Base-by-base conservation (phyloP, 2,329 filamentous ascomycete genomes). In the Calonectria leucothoes region DNA sequence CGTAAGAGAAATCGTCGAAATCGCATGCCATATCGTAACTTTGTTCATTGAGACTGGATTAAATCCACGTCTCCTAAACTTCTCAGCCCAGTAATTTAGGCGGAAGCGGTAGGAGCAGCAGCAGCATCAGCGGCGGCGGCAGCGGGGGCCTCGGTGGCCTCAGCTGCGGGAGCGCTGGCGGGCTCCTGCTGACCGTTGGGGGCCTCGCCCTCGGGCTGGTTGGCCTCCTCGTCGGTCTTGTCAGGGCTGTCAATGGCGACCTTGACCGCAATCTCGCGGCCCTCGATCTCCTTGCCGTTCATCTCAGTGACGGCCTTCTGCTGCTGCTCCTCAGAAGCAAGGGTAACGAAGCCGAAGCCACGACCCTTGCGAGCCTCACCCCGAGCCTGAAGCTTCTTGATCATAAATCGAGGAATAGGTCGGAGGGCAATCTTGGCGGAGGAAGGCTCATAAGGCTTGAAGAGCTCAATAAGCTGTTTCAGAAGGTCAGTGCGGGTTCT, bases 271-370 rank as follows among this genome's bases (percentile, higher is more conserved):
- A 99, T 99, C 90, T 98, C 96, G 83, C 97, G 96, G 78, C 96
- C 97, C 87, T 98, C 97, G 80, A 99, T 97, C 86, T 98, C 95
- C 93, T 98, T 98, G 88, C 95, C 97, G 88, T 99, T 98, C 97
- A 99, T 99, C 91, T 99, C 97, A 67, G 88, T 84, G 79, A 98
- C 97, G 78, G 97, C 97, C 94, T 98, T 98, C 89, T 97, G 93
- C 91, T 99, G 97, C 83, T 96, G 88, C 87, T 98, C 96, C 90
- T 99, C 96, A 23, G 95, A 97, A 77, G 94, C 94, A 75, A 99
- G 93, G 74, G 95, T 98, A 77, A 99, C 97, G 86, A 99, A 99
- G 79, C 97, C 97, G 85, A 99, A 99, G 79, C 97, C 97, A 89
- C 97, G 97, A 75, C 97, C 97, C 93, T 99, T 99, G 89, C 97